phyloP scores from a whole-genome alignment of 2,329 filamentous ascomycete genomes.

The Sordariomycetes sp. region DNA sequence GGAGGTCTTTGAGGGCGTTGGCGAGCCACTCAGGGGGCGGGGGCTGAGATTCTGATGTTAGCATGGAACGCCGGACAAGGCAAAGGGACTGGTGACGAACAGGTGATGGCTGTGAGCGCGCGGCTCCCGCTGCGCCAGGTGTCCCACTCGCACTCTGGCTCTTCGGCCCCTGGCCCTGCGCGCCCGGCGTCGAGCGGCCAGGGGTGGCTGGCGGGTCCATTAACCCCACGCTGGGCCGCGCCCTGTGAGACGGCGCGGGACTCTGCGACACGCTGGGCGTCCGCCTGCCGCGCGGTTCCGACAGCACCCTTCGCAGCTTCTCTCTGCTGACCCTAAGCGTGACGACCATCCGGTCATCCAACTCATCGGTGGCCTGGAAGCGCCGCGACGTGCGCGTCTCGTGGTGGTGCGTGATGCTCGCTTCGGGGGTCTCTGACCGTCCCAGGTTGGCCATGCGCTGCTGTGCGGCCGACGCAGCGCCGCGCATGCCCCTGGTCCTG shows the following conservation, averaged over 20 bases:
- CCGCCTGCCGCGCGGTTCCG: slow-evolving; percentile 26
- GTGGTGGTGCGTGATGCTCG: slow-evolving; percentile 50
- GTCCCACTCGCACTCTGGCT: slow-evolving; percentile 7
- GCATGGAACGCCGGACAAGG: background rate
- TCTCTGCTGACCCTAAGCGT: slow-evolving; percentile 64
- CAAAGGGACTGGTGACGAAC: slow-evolving; percentile 5
- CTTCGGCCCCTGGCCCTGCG: slow-evolving; percentile 14
- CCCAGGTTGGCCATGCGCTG: slow-evolving; percentile 75
- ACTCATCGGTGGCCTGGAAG: slow-evolving; percentile 66
- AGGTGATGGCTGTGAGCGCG: slow-evolving; percentile 11
- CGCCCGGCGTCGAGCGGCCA: slow-evolving; percentile 19
- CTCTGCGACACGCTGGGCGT: slow-evolving; percentile 15
- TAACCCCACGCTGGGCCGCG: slow-evolving; percentile 11
- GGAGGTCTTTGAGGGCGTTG: slow-evolving; percentile 59
- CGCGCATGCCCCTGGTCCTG: slow-evolving; percentile 78
- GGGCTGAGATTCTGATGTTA: slow-evolving; percentile 40
- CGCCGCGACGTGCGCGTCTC: slow-evolving; percentile 61
- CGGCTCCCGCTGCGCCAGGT: slow-evolving; percentile 16
- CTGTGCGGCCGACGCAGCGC: slow-evolving; percentile 76
- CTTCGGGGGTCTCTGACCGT: slow-evolving; percentile 84
- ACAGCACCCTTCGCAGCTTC: slow-evolving; percentile 57
- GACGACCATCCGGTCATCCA: slow-evolving; percentile 63
- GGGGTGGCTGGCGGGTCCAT: slow-evolving; percentile 25
- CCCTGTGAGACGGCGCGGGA: slow-evolving; percentile 13
- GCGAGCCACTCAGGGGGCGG: slow-evolving; percentile 80